Base-by-base conservation (phyloP, 805 yeast species). In the Candida xyloterini region DNA sequence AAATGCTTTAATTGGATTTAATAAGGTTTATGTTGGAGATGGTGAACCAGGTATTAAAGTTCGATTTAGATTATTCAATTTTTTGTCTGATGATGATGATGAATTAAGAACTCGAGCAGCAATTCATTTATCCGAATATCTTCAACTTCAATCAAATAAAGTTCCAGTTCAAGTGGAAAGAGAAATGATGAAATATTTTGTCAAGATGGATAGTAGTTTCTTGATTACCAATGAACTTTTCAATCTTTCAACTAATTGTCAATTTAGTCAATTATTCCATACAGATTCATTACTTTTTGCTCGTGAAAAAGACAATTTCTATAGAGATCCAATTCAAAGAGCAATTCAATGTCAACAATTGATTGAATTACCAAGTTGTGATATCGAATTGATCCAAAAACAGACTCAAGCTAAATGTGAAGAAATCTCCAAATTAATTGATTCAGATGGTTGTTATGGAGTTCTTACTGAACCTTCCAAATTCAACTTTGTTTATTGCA, bases 271-370 rank as follows among this genome's bases (percentile, higher is more conserved):
- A 9, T 38, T 47, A 20, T 36, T 49, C 16, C 30, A 27, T 11
- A 60, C 62, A 30, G 50, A 55, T 30, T 36, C 27, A 6, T 63
- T 68, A 2, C 56, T 88, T 28, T 88, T 87, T 58, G 78, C 78
- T 5, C 61, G 71, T 6, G 96, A 88, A 54, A 77, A 76, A 50
- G 75, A 71, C 39, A 86, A 87, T 48, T 71, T 83, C 27, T 85
- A 79, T 60, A 67, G 79, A 48, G 77, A 80, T 52, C 71, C 68
- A 10, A 55, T 71, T 7, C 65, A 28, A 7, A 43, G 43, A 14
- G 38, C 46, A 11, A 22, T 35, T 13, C 47, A 50, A 32, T 33
- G 58, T 9, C 40, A 51, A 8, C 24, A 33, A 7, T 31, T 44
- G 21, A 30, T 36, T n/a, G 10, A 15, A 14, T 7, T 29, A 24